Conservation (phyloP, 805 yeast genomes). For the Blastobotrys chiropterorum region DNA sequence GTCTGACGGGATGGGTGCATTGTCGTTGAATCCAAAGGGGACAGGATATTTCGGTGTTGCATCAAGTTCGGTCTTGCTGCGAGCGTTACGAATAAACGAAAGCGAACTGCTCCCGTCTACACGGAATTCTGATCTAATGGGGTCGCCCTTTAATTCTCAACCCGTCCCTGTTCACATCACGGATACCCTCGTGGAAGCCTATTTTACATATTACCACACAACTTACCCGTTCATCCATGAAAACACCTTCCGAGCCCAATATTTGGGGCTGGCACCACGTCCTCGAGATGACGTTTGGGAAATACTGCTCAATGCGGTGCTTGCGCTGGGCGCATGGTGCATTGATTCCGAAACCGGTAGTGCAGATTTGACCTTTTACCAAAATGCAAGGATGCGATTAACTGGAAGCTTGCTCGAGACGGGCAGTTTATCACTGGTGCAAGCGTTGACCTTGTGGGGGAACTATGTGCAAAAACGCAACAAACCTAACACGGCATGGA, state of each 20-base stretch:
- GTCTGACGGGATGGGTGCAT: conserved; percentile 61
- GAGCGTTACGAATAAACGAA: conserved; percentile 38
- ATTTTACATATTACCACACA: conserved; percentile 54
- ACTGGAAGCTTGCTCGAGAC: conserved; percentile 48
- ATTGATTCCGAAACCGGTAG: conserved; percentile 46
- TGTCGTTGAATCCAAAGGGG: conserved; percentile 44
- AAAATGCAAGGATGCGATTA: conserved; percentile 43
- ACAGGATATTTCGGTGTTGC: conserved; percentile 64
- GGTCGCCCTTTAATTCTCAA: conserved; percentile 9
- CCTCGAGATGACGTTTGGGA: conserved; percentile 46
- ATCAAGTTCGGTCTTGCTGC: conserved; percentile 50
- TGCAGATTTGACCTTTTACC: conserved; percentile 51
- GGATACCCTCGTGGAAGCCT: conserved; percentile 41
- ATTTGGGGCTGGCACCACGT: conserved; percentile 36
- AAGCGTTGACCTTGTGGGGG: conserved; percentile 48
- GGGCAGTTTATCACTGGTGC: conserved; percentile 51
- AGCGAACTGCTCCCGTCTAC: conserved; percentile 21
- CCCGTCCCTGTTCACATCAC: conserved; percentile 16
- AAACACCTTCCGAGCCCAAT: conserved; percentile 46
- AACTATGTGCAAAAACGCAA: conserved; percentile 60
- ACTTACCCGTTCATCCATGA: conserved; percentile 57
- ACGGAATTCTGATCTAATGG: neutral
- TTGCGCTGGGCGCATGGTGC: conserved; percentile 70
- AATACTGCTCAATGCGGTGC: conserved; percentile 47
- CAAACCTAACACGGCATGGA: conserved; percentile 66